These are phyloP conservation scores for Suillus bovinus DNA, from an alignment of 768 basidiomycete genomes.

Conservation along the genomic window DNA sequence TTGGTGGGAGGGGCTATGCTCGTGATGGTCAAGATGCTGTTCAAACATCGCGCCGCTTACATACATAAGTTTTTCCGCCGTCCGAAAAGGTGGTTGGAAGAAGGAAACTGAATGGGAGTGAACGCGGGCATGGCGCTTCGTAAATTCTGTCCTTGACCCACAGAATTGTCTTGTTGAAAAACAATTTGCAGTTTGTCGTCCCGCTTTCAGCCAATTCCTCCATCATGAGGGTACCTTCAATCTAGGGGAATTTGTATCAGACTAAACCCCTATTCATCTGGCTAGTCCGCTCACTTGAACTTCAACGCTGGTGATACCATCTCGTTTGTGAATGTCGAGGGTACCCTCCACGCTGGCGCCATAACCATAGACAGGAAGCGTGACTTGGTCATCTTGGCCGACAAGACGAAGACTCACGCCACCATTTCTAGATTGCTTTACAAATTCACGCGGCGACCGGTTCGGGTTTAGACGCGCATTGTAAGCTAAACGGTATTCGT, in stretches of 20 bases:
- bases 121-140: conserved; percentile 49
- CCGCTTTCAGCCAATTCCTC: conserved; percentile 73
- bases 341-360: conserved; percentile 54
- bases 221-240: conserved; percentile 59
- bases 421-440: conserved; percentile 60
- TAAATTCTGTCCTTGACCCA: conserved; percentile 53
- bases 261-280: not conserved
- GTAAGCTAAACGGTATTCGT: conserved; percentile 55
- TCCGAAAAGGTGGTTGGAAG: conserved; percentile 61
- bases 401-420: conserved; percentile 50
- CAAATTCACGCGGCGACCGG: conserved; percentile 48
- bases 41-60: conserved; percentile 22
- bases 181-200: conserved; percentile 49
- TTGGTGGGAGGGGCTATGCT: conserved; percentile 66
- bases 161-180: conserved; percentile 50
- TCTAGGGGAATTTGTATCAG: conserved; percentile 35
- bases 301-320: conserved; percentile 60
- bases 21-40: not conserved
- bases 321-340: conserved; percentile 55
- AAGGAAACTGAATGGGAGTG: conserved; percentile 52
- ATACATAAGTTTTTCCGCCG: conserved; percentile 59
- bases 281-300: conserved; percentile 48
- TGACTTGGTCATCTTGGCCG: conserved; percentile 50
- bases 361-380: conserved; percentile 59
- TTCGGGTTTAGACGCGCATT: conserved; percentile 36